Evolutionary conservation across 2,329 filamentous ascomycete genomes (phyloP).

Genomic region (Talaromyces sp.): DNA sequence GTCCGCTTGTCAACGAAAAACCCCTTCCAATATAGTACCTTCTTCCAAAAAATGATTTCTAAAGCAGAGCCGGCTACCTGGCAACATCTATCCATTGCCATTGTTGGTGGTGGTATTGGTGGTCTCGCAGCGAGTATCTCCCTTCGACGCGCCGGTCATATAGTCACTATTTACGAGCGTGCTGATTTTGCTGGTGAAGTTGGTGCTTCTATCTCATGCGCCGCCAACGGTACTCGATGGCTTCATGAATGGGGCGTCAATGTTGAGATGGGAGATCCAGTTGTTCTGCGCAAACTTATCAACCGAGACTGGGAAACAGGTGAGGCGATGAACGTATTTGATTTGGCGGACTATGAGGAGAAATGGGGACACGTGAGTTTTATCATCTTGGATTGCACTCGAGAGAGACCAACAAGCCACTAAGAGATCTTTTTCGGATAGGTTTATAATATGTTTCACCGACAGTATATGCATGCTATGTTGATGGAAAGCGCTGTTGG

Average conservation of each 20-base stretch:
- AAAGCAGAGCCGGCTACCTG: slow-evolving; percentile 29
- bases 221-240: slow-evolving; percentile 68
- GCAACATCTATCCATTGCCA: slow-evolving; percentile 46
- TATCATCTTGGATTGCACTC: not conserved
- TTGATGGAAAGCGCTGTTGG: slow-evolving; percentile 57
- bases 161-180: slow-evolving; percentile 63
- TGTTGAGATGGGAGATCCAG: slow-evolving; percentile 61
- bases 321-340: slow-evolving; percentile 62
- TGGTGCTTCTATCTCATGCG: slow-evolving; percentile 64
- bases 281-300: slow-evolving; percentile 64
- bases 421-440: not conserved
- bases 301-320: slow-evolving; percentile 69
- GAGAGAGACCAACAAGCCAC: not conserved
- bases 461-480: slow-evolving; percentile 67
- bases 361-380: slow-evolving; percentile 55
- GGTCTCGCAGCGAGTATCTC: slow-evolving; percentile 52
- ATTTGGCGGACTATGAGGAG: slow-evolving; percentile 62
- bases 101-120: slow-evolving; percentile 54
- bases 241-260: slow-evolving; percentile 67
- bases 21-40: not conserved
- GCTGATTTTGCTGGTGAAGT: slow-evolving; percentile 66
- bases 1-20: not conserved
- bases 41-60: slow-evolving; percentile 17
- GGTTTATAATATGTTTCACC: slow-evolving; percentile 66
- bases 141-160: slow-evolving; percentile 53